Percentiles rank a stretch among this genome's conserved stretches.
Evolutionary conservation across 352 stramenopile genomes (phyloP).

Genomic region (Globisporangium perplexum): DNA sequence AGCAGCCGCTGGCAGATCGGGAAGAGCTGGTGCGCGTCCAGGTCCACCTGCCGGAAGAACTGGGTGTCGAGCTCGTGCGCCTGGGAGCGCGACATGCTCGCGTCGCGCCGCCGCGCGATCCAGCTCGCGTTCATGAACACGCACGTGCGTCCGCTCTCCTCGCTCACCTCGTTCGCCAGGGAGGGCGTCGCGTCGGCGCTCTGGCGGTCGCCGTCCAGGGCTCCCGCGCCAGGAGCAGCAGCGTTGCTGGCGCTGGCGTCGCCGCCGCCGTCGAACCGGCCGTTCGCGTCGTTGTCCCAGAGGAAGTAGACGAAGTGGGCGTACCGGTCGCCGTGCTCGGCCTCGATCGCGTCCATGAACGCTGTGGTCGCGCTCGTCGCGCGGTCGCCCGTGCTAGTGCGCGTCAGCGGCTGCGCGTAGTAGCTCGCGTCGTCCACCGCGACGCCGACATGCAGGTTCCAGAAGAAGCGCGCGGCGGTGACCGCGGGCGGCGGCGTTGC

Average conservation of each 20-base stretch:
- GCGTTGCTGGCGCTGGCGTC: not conserved
- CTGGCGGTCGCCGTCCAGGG: no score
- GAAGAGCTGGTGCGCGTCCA: constrained; percentile 29
- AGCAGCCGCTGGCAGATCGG: constrained; percentile 41
- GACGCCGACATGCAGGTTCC: constrained; percentile 47
- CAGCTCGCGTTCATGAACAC: constrained; percentile 21
- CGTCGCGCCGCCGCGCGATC: not conserved
- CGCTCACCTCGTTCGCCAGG: constrained; percentile 20
- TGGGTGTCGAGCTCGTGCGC: constrained; percentile 10
- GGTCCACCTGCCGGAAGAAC: constrained; percentile 36
- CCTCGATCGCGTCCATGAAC: constrained; percentile 28
- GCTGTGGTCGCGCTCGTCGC: constrained; percentile 18
- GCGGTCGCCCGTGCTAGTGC: constrained; percentile 8
- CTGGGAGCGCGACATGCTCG: not conserved
- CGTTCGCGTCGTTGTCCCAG: constrained; percentile 17
- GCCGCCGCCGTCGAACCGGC: constrained; percentile 5
- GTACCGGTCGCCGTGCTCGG: constrained; percentile 30
- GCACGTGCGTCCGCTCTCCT: constrained; percentile 31
- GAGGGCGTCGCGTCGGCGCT: not conserved
- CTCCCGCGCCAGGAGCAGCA: no score
- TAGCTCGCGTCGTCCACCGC: not conserved
- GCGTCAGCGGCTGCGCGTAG: constrained; percentile 3
- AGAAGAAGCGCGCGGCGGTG: constrained; percentile 33
- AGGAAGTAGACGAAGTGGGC: constrained; percentile 51
- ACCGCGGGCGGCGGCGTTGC: not conserved